Evolutionary conservation across 2,329 filamentous ascomycete species (phyloP).

Genomic region (Onygenales sp.): DNA sequence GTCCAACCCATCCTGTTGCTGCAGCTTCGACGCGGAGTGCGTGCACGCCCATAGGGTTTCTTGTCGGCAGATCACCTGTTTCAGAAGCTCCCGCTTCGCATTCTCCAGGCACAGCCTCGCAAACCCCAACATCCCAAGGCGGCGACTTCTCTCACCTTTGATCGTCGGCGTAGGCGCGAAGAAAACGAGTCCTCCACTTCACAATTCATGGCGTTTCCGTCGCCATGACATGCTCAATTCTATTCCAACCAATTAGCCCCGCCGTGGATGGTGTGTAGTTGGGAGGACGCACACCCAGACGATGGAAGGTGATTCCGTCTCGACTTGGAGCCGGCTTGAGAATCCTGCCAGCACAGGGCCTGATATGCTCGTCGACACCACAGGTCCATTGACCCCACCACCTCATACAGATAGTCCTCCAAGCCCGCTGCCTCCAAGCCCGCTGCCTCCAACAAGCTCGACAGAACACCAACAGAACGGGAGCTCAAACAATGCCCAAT

Average conservation of each 20-base stretch:
- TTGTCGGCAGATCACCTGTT: too few relatives aligned
- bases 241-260: neutral
- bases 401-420: neutral
- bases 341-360: conserved; percentile 3
- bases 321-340: conserved; percentile 5
- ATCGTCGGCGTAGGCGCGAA: too few relatives aligned
- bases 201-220: neutral
- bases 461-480: neutral
- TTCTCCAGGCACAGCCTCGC: too few relatives aligned
- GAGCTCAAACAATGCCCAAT: neutral
- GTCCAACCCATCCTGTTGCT: too few relatives aligned
- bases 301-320: conserved; percentile 10
- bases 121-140: too few relatives aligned
- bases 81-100: too few relatives aligned
- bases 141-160: too few relatives aligned
- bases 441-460: neutral
- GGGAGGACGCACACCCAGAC: conserved; percentile 1
- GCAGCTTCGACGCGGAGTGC: too few relatives aligned
- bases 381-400: neutral
- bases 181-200: neutral
- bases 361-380: neutral
- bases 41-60: too few relatives aligned
- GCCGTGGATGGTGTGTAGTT: conserved; percentile 8
- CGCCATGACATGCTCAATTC: neutral
- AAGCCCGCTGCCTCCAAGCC: neutral